A percentile compares a stretch with the other conserved stretches of the same genome.
These are phyloP conservation scores for Pterothamnion heteromorphum DNA, from an alignment of 31 red algal species.

Conservation along the genomic window DNA sequence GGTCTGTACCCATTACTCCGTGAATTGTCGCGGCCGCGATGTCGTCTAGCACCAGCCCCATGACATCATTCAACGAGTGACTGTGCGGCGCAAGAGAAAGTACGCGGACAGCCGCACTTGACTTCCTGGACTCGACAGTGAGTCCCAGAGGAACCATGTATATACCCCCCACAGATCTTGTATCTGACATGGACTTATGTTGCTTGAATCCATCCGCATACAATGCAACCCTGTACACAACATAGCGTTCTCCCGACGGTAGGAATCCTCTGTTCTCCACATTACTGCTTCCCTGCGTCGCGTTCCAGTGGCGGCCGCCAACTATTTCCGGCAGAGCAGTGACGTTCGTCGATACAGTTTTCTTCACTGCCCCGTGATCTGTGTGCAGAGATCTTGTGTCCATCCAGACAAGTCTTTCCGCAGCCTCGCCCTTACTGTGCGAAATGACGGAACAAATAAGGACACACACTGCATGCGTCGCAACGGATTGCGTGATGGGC, in stretches of 20 bases:
- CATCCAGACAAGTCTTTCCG: too few species aligned
- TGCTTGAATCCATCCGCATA: slow-evolving; percentile 45
- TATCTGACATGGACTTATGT: neutral
- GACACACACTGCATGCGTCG: too few species aligned
- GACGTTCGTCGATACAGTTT: too few species aligned
- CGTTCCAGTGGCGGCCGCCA: too few species aligned
- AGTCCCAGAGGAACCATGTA: slow-evolving; percentile 3
- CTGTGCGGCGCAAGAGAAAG: neutral
- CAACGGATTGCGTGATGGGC: too few species aligned
- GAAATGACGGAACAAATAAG: too few species aligned
- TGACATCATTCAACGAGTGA: neutral
- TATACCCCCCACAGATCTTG: neutral
- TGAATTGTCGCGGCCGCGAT: neutral
- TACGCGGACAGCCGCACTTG: neutral
- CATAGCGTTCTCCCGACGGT: neutral
- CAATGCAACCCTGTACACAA: neutral
- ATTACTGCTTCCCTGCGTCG: too few species aligned
- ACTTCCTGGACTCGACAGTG: neutral
- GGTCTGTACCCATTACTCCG: neutral
- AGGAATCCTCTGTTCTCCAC: slow-evolving; percentile 11
- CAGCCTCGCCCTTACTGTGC: too few species aligned
- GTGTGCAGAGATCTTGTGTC: too few species aligned
- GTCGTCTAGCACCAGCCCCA: neutral
- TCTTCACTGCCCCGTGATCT: too few species aligned
- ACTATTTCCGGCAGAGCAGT: too few species aligned